Base-by-base conservation (phyloP, 164 flowering plant species). In the Hamamelis virginiana region DNA sequence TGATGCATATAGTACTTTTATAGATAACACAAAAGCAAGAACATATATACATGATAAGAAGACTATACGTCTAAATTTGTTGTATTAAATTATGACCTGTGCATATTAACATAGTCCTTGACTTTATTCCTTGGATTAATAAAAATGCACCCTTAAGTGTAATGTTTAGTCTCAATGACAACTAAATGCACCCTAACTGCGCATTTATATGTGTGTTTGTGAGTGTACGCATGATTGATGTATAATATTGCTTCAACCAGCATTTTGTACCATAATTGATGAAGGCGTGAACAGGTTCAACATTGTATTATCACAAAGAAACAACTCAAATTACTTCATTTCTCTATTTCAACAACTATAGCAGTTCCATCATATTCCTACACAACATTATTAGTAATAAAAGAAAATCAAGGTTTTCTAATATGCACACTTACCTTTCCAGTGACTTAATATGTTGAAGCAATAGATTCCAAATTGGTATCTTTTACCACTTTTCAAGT, bases 21-120 rank as follows among this genome's bases (percentile, higher is more conserved):
- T 38, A 23, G 23, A 66, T 28, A 15, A 38, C n/a, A n/a, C 14
- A 47, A 2, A 47, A 60, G 62, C 15, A 61, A 50, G 16, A 21
- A 11, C 16, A 51, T 61, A 23, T 33, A 28, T 59, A 64, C 52
- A 47, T 57, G 60, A 64, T 48, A 64, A 47, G 23, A 50, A 26
- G 18, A 26, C 41, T 27, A 53, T 61, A 62, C n/a, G 43, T 50
- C 26, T 33, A 6, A 41, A 65, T 53, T 67, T 67, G 67, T 44
- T 50, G 60, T 52, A 33, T 33, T 33, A 59, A 62, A 59, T 44
- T 38, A 8, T 23, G 41, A 48, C 50, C 1, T 27, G 63, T 59
- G 44, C 63, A 59, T 28, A 28, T 33, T 48, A 18, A 48, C 16
- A 48, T 48, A 48, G 0, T 48, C 5, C 44, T 18, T 59, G 26